phyloP scores from a whole-genome alignment of 2,329 filamentous ascomycete species.

The Pseudocercospora fuligena region DNA sequence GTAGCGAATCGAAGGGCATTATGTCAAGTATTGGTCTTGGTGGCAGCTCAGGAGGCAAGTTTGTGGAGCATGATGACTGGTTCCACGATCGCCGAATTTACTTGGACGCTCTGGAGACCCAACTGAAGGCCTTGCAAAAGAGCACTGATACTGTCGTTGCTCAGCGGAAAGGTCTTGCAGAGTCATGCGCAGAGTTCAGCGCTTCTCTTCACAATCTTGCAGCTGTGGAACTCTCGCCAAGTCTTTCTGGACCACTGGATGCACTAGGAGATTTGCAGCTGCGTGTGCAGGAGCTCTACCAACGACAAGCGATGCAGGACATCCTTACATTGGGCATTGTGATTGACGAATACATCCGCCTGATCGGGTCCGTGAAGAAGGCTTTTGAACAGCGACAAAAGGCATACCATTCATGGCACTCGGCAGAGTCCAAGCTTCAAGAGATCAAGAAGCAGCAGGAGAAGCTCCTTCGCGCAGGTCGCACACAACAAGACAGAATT shows the following conservation, averaged over 20 bases:
- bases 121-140: slow-evolving; percentile 83
- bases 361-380: slow-evolving; percentile 93
- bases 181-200: slow-evolving; percentile 92
- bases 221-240: slow-evolving; percentile 87
- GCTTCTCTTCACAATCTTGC: slow-evolving; percentile 90
- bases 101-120: slow-evolving; percentile 88
- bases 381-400: slow-evolving; percentile 93
- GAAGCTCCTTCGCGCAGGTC: slow-evolving; percentile 91
- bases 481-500: slow-evolving; percentile 92
- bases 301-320: slow-evolving; percentile 95
- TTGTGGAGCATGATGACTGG: slow-evolving; percentile 99
- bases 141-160: slow-evolving; percentile 90
- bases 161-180: slow-evolving; percentile 90
- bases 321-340: slow-evolving; percentile 95
- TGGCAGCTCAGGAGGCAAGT: slow-evolving; percentile 76
- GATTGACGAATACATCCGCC: slow-evolving; percentile 95
- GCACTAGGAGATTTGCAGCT: slow-evolving; percentile 91
- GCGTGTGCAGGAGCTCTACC: slow-evolving; percentile 92
- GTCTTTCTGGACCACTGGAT: slow-evolving; percentile 85
- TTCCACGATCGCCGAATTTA: slow-evolving; percentile 97
- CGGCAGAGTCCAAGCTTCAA: slow-evolving; percentile 84
- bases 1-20: slow-evolving; percentile 86
- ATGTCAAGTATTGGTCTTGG: slow-evolving; percentile 75
- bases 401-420: slow-evolving; percentile 92
- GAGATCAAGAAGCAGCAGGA: slow-evolving; percentile 90